phyloP scores from a whole-genome alignment of 2,329 filamentous ascomycete genomes.

The Taxawa tesnikishii region DNA sequence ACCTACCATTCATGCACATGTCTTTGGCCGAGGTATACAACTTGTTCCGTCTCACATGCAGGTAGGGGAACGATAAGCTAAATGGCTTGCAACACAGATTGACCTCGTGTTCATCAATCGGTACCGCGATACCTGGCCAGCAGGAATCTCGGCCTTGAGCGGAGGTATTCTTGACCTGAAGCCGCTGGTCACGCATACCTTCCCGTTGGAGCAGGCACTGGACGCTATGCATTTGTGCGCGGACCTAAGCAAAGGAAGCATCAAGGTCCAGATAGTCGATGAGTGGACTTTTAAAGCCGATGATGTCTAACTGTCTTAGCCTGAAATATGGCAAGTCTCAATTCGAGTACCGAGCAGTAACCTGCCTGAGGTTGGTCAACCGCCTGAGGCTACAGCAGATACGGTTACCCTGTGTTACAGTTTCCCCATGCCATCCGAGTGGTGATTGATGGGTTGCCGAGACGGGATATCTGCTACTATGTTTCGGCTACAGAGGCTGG shows the following conservation, averaged over 20 bases:
- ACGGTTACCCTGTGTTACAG: no score
- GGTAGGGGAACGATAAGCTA: neutral
- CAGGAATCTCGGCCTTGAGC: slow-evolving; percentile 47
- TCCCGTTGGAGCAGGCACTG: slow-evolving; percentile 47
- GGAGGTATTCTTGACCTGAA: slow-evolving; percentile 50
- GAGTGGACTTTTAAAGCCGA: slow-evolving; percentile 3
- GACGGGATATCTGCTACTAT: no score
- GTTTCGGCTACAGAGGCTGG: no score
- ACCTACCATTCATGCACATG: slow-evolving; percentile 24
- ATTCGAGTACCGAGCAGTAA: no score
- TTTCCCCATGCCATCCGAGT: no score
- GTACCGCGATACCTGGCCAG: slow-evolving; percentile 58
- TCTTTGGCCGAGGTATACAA: slow-evolving; percentile 15
- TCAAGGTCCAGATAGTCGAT: slow-evolving; percentile 44
- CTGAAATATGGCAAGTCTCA: no score
- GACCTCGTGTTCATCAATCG: slow-evolving; percentile 59
- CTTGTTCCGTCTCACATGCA: neutral
- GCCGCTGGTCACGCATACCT: slow-evolving; percentile 50
- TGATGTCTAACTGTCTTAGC: no score
- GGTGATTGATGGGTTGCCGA: no score
- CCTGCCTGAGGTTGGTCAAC: no score
- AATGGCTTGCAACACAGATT: slow-evolving; percentile 18
- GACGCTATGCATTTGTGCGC: slow-evolving; percentile 46
- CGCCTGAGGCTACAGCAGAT: no score
- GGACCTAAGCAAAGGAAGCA: slow-evolving; percentile 40